These are phyloP conservation scores for Aleurites moluccanus DNA, from an alignment of 441 rosid species.

Conservation along the genomic window DNA sequence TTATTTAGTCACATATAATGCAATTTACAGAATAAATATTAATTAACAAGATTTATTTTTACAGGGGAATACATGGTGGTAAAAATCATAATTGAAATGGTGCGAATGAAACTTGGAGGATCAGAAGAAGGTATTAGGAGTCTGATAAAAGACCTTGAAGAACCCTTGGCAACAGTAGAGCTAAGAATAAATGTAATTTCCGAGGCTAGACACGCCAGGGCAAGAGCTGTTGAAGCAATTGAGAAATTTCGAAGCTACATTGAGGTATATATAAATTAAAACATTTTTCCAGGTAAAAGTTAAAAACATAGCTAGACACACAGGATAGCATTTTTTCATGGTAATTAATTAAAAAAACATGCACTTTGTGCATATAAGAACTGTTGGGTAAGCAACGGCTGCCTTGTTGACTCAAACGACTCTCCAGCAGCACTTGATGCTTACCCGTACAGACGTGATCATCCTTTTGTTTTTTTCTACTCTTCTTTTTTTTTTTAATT, in stretches of 20 bases:
- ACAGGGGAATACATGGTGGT: conserved; percentile 91
- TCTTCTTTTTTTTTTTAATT: too few species aligned
- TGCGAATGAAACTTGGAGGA: conserved; percentile 72
- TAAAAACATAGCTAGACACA: not conserved
- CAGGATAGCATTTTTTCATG: not conserved
- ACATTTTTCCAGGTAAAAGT: too few species aligned
- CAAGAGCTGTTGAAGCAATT: conserved; percentile 61
- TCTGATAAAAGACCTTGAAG: conserved; percentile 70
- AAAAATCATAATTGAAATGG: conserved; percentile 84
- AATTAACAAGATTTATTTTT: not conserved
- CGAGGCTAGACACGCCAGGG: conserved; percentile 67
- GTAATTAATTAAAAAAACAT: not conserved
- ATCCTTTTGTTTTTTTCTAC: too few species aligned
- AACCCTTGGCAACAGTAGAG: conserved; percentile 60
- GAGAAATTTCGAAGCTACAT: conserved; percentile 64
- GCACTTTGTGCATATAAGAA: conserved; percentile 26
- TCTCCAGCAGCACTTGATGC: conserved; percentile 78
- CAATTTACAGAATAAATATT: too few species aligned
- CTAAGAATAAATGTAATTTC: conserved; percentile 66
- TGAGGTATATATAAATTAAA: conserved; percentile 44
- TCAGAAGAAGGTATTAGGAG: conserved; percentile 62
- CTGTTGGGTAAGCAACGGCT: conserved; percentile 90
- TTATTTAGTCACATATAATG: too few species aligned
- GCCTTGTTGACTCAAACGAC: conserved; percentile 81
- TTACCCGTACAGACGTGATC: conserved; percentile 70